Conservation (phyloP, 306 rosid genomes). For the Clitoria ternatea region DNA sequence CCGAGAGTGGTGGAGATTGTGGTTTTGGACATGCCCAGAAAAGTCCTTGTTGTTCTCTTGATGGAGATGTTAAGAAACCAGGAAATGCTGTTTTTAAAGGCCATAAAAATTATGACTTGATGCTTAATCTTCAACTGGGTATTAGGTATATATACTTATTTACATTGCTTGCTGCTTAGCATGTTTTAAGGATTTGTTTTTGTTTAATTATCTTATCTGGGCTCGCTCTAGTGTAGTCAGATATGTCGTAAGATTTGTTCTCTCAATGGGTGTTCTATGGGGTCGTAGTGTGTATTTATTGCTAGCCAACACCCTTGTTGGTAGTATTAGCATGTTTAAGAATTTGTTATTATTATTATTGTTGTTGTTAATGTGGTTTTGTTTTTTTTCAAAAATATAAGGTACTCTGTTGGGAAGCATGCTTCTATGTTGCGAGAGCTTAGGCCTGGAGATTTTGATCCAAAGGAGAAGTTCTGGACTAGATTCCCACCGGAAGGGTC, state of each 20-base stretch:
- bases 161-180: slow-evolving; percentile 10
- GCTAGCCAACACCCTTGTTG: no score
- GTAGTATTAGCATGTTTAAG: no score
- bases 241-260: no score
- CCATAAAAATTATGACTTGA: slow-evolving; percentile 49
- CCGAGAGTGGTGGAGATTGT: slow-evolving; percentile 3
- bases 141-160: slow-evolving; percentile 26
- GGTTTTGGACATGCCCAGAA: not conserved
- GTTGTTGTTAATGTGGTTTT: no score
- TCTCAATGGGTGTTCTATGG: no score
- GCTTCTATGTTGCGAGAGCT: slow-evolving; percentile 36
- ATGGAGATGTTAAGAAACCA: slow-evolving; percentile 41
- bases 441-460: slow-evolving; percentile 44
- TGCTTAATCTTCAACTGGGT: slow-evolving; percentile 52
- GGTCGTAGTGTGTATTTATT: no score
- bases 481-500: slow-evolving; percentile 53
- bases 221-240: no score
- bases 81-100: slow-evolving; percentile 41
- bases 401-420: slow-evolving; percentile 49
- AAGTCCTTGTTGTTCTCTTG: slow-evolving; percentile 30
- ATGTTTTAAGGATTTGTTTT: not conserved
- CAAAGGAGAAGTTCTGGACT: slow-evolving; percentile 53
- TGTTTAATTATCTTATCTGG: no score
- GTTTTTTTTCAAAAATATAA: no score
- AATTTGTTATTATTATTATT: not conserved